Conservation (phyloP, 306 rosid species). For the Phaseolus lunatus region DNA sequence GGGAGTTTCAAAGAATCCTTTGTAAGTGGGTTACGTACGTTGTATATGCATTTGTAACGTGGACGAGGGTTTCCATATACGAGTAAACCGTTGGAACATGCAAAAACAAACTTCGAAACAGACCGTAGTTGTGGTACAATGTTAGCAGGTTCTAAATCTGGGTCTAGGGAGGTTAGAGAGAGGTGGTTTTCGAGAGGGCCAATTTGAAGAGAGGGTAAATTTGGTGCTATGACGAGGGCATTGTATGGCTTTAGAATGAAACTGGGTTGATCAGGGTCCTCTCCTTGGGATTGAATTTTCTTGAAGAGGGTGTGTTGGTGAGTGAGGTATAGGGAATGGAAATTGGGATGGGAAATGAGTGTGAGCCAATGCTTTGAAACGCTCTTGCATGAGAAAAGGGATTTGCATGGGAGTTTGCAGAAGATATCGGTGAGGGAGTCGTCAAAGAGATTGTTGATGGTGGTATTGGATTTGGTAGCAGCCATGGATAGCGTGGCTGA, state of each 20-base stretch:
- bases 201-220: slow-evolving; percentile 15
- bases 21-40: slow-evolving; percentile 30
- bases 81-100: slow-evolving; percentile 37
- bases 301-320: slow-evolving; percentile 19
- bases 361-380: slow-evolving; percentile 38
- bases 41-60: slow-evolving; percentile 16
- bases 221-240: slow-evolving; percentile 21
- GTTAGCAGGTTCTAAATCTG: background rate
- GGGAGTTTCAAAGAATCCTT: slow-evolving; percentile 21
- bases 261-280: slow-evolving; percentile 25
- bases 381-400: slow-evolving; percentile 34
- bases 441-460: slow-evolving; percentile 32
- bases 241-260: slow-evolving; percentile 28
- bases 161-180: slow-evolving; percentile 10
- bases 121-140: background rate
- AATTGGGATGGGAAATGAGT: slow-evolving; percentile 24
- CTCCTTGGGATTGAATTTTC: background rate
- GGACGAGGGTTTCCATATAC: slow-evolving; percentile 29
- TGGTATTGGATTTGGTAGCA: background rate
- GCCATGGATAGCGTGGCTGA: background rate
- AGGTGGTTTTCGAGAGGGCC: background rate
- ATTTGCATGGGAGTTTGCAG: slow-evolving; percentile 36
- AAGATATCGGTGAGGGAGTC: slow-evolving; percentile 42
- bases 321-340: slow-evolving; percentile 25
- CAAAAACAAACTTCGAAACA: slow-evolving; percentile 1